These are phyloP conservation scores for Scedosporium apiospermum DNA, from an alignment of 2,329 filamentous ascomycete species.

Conservation along the genomic window DNA sequence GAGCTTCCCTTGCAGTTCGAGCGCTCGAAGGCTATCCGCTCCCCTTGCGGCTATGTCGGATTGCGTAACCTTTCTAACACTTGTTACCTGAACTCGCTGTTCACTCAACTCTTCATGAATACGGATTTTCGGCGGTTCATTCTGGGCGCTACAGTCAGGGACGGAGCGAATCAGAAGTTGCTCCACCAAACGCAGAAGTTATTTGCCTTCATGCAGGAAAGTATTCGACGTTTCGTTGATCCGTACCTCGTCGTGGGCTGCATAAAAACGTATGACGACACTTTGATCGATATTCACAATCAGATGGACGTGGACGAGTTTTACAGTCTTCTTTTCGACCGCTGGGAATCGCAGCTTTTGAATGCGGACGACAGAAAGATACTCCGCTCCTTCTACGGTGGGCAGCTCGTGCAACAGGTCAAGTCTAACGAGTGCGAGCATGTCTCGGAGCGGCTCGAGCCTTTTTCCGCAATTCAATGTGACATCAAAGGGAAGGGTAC, in stretches of 20 bases:
- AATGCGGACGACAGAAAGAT: constrained; percentile 56
- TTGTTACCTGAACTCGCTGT: constrained; percentile 90
- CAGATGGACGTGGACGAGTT: constrained; percentile 99
- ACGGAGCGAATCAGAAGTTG: constrained; percentile 53
- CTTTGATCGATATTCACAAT: constrained; percentile 71
- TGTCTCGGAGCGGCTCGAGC: constrained; percentile 81
- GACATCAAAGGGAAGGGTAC: constrained; percentile 87
- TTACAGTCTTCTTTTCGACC: constrained; percentile 86
- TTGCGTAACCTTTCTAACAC: constrained; percentile 90
- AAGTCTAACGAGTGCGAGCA: constrained; percentile 92
- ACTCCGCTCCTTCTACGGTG: constrained; percentile 81
- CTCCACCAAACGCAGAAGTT: constrained; percentile 70
- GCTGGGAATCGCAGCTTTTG: constrained; percentile 75
- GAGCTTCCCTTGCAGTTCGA: constrained; percentile 56
- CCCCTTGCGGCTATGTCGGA: constrained; percentile 74
- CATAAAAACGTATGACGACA: constrained; percentile 75
- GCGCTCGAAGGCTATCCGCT: constrained; percentile 57
- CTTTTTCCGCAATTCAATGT: constrained; percentile 90
- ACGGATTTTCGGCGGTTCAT: constrained; percentile 78
- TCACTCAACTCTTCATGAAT: constrained; percentile 97
- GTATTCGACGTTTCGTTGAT: constrained; percentile 62
- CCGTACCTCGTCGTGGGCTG: constrained; percentile 62
- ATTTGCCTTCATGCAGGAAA: constrained; percentile 81
- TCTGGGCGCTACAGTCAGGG: constrained; percentile 49
- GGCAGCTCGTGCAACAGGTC: constrained; percentile 86